phyloP scores from a whole-genome alignment of 495 filamentous ascomycete species.

The Cenococcum geophilum region DNA sequence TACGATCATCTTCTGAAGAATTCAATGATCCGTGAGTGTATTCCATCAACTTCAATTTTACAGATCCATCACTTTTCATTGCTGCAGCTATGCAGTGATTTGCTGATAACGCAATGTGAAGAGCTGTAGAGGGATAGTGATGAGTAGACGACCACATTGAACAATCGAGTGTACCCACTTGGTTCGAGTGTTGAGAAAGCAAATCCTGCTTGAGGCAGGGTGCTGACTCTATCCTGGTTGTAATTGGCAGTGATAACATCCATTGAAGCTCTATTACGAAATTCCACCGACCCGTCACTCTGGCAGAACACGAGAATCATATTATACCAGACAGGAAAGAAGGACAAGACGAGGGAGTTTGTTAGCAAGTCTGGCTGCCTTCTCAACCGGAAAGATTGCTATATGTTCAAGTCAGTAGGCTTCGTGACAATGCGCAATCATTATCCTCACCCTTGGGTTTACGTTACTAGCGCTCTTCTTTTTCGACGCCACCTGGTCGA shows the following conservation, averaged over 20 bases:
- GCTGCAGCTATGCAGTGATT: slow-evolving; percentile 62
- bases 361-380: slow-evolving; percentile 58
- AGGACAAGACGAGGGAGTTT: slow-evolving; percentile 61
- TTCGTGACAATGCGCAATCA: not conserved
- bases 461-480: slow-evolving; percentile 45
- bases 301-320: slow-evolving; percentile 62
- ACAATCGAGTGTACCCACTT: slow-evolving; percentile 38
- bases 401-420: slow-evolving; percentile 24
- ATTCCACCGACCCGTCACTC: slow-evolving; percentile 71
- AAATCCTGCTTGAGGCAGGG: slow-evolving; percentile 67
- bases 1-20: slow-evolving; percentile 20
- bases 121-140: not conserved
- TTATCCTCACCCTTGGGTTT: slow-evolving; percentile 35
- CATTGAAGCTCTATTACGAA: slow-evolving; percentile 68
- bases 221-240: slow-evolving; percentile 58
- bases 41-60: slow-evolving; percentile 59
- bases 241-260: slow-evolving; percentile 53
- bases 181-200: slow-evolving; percentile 50
- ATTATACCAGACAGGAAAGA: slow-evolving; percentile 59
- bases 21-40: slow-evolving; percentile 35
- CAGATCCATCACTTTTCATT: slow-evolving; percentile 58
- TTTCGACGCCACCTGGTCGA: slow-evolving; percentile 64
- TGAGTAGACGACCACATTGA: not conserved
- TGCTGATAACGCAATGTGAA: slow-evolving; percentile 59
- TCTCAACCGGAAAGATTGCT: slow-evolving; percentile 57